Evolutionary conservation across 1,284 basidiomycete species (phyloP).

Genomic region (Apiotrichum gracile): DNA sequence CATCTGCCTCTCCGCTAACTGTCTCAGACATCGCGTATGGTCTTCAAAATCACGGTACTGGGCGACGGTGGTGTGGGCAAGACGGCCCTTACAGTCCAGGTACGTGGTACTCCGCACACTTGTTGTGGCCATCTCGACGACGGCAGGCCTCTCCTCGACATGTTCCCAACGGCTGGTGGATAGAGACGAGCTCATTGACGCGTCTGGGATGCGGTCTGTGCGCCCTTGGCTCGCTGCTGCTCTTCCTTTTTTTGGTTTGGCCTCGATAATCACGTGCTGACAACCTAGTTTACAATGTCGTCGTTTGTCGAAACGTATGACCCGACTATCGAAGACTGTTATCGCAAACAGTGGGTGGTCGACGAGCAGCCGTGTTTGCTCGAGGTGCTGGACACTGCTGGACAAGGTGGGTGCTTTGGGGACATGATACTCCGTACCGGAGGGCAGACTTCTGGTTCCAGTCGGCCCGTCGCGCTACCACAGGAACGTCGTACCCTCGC

Average conservation of each 20-base stretch:
- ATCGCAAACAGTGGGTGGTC: slow-evolving; percentile 83
- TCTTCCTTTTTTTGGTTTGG: too few relatives aligned
- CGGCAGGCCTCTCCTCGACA: too few relatives aligned
- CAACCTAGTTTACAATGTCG: slow-evolving; percentile 73
- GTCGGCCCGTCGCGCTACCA: too few relatives aligned
- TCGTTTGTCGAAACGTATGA: slow-evolving; percentile 69
- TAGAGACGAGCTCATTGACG: background rate
- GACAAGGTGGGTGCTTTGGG: slow-evolving; percentile 63
- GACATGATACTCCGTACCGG: too few relatives aligned
- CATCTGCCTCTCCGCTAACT: background rate
- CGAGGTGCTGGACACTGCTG: slow-evolving; percentile 89
- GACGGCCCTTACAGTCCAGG: slow-evolving; percentile 92
- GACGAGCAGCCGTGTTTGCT: slow-evolving; percentile 87
- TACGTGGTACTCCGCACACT: too few relatives aligned
- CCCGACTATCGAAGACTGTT: slow-evolving; percentile 86
- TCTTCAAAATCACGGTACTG: slow-evolving; percentile 68
- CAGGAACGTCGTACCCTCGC: too few relatives aligned
- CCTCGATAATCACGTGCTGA: background rate
- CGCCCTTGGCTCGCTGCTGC: too few relatives aligned
- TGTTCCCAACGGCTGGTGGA: background rate
- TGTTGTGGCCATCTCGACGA: too few relatives aligned
- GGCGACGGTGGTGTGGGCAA: slow-evolving; percentile 98
- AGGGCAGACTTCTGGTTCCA: too few relatives aligned
- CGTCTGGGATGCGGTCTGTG: too few relatives aligned
- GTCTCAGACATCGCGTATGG: slow-evolving; percentile 26